Conservation (phyloP, 805 yeast genomes). For the Yarrowia sp. region DNA sequence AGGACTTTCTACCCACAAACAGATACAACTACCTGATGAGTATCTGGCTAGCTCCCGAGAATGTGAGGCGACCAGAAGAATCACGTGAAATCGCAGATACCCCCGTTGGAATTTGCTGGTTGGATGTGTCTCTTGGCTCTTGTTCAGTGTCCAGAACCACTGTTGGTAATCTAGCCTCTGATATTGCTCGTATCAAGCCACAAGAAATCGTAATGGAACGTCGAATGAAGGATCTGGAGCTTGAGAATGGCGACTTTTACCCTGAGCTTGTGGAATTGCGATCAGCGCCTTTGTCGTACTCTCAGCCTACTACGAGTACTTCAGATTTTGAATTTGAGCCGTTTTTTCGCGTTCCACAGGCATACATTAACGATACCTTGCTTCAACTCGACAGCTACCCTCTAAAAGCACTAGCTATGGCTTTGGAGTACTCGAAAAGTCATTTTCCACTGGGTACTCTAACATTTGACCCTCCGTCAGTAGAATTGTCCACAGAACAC, state of each 20-base stretch:
- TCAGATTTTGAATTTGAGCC: slow-evolving; percentile 1
- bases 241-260: slow-evolving; percentile 53
- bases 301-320: slow-evolving; percentile 42
- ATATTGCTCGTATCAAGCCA: slow-evolving; percentile 75
- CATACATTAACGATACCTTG: not conserved
- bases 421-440: slow-evolving; percentile 66
- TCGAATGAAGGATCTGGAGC: slow-evolving; percentile 31
- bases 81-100: slow-evolving; percentile 39
- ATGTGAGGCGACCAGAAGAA: slow-evolving; percentile 13
- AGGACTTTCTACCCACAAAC: slow-evolving; percentile 70
- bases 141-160: slow-evolving; percentile 66
- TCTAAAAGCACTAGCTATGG: slow-evolving; percentile 57
- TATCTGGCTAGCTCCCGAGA: slow-evolving; percentile 41
- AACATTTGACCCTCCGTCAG: slow-evolving; percentile 62
- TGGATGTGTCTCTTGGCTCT: slow-evolving; percentile 82
- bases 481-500: slow-evolving; percentile 50
- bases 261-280: slow-evolving; percentile 57
- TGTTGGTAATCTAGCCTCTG: slow-evolving; percentile 60
- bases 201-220: slow-evolving; percentile 63
- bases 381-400: slow-evolving; percentile 37
- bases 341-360: not conserved
- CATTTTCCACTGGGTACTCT: slow-evolving; percentile 68
- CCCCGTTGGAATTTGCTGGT: slow-evolving; percentile 78
- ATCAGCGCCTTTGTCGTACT: slow-evolving; percentile 59
- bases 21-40: slow-evolving; percentile 69